phyloP scores from a whole-genome alignment of 2,329 filamentous ascomycete genomes.

The Nemania serpens region DNA sequence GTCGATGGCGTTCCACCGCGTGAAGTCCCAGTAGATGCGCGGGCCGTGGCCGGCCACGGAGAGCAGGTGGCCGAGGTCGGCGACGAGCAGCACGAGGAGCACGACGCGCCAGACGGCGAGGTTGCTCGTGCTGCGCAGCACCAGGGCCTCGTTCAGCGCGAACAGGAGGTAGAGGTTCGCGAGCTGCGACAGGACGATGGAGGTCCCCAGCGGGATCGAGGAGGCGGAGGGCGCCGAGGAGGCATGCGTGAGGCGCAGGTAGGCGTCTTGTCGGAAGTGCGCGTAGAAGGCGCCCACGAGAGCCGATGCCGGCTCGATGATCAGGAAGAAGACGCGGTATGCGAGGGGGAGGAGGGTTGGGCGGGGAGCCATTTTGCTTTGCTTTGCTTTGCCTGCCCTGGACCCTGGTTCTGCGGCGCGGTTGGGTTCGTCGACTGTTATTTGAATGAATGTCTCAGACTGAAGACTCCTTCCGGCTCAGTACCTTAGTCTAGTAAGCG shows the following conservation, averaged over 20 bases:
- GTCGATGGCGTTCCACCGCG: conserved; percentile 69
- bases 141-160: conserved; percentile 75
- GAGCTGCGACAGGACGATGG: conserved; percentile 73
- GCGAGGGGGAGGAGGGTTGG: conserved; percentile 54
- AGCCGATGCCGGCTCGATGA: conserved; percentile 66
- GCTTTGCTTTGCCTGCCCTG: too few species aligned
- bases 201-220: conserved; percentile 61
- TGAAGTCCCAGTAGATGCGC: conserved; percentile 65
- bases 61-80: conserved; percentile 78
- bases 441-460: not conserved
- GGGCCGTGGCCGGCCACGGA: conserved; percentile 63
- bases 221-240: conserved; percentile 49
- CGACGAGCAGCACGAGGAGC: conserved; percentile 69
- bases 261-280: conserved; percentile 56
- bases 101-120: conserved; percentile 71
- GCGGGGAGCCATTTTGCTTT: conserved; percentile 32
- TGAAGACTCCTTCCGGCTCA: too few species aligned
- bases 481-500: too few species aligned
- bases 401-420: too few species aligned
- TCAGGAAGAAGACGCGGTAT: conserved; percentile 76
- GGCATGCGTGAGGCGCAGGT: conserved; percentile 65
- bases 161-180: conserved; percentile 80
- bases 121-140: conserved; percentile 72
- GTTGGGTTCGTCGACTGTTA: not conserved
- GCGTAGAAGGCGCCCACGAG: conserved; percentile 58